Conservation (phyloP, 228 moss, liverwort and hornwort genomes). For the Sphagnum fallax region DNA sequence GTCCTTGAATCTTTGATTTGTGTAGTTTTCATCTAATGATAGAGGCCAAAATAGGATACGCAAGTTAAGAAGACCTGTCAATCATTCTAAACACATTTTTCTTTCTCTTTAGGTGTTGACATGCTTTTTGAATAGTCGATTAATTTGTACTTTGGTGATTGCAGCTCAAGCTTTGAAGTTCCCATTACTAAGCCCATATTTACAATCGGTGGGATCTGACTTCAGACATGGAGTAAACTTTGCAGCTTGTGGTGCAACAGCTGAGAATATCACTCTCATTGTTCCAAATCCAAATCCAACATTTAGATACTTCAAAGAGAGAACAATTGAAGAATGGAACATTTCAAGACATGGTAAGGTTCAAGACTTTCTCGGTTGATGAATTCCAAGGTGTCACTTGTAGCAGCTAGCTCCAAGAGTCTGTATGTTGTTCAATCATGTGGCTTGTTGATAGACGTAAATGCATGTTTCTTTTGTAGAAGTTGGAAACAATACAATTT, state of each 20-base stretch:
- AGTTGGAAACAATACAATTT: too few species aligned
- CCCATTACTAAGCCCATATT: slow-evolving; percentile 18
- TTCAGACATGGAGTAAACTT: slow-evolving; percentile 36
- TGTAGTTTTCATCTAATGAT: too few species aligned
- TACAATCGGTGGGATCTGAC: slow-evolving; percentile 21
- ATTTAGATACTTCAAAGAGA: slow-evolving; percentile 37
- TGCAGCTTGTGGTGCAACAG: slow-evolving; percentile 20
- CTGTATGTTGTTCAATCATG: too few species aligned
- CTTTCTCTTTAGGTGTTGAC: background rate
- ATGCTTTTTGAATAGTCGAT: background rate
- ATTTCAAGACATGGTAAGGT: background rate
- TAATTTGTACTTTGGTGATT: background rate
- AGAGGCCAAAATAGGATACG: background rate
- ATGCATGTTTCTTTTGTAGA: background rate
- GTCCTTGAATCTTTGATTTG: too few species aligned
- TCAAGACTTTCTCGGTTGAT: background rate
- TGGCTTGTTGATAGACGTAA: too few species aligned
- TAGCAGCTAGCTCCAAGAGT: background rate
- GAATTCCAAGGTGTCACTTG: background rate
- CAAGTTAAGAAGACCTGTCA: background rate
- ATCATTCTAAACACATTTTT: background rate
- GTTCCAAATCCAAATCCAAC: slow-evolving; percentile 21
- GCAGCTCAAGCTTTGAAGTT: slow-evolving; percentile 39
- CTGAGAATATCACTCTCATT: slow-evolving; percentile 13
- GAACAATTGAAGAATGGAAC: slow-evolving; percentile 17